Evolutionary conservation across 768 basidiomycete species (phyloP), one percentile per base, ranked within the genome.

Genomic region (Mycena floridula): DNA sequence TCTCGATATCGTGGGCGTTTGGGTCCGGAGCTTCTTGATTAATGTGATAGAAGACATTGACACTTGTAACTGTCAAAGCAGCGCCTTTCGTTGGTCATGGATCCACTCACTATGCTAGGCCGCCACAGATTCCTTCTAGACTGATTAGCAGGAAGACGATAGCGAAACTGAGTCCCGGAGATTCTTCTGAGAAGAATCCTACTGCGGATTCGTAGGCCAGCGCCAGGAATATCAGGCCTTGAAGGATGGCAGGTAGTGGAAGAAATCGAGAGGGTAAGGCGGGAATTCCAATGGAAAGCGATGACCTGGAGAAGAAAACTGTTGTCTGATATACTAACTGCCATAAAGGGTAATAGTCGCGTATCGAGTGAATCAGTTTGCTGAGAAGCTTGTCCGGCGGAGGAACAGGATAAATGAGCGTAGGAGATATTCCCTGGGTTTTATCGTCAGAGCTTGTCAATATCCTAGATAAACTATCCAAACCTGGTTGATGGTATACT

Each of bases 311-410:
- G 47, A 97, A 59, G 67, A 97, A 96, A 37, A 96, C 94, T 32
- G 89, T 89, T 18, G 88, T 79, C 70, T 89, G 89, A 56, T 92
- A 92, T 23, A 91, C 79, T 28, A 92, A 77, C 81, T 91, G 89
- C 89, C 92, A 96, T 30, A 95, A 75, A 2, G 93, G 93, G 64
- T 97, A 97, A 59, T 93, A 98, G 57, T 97, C 95, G 27, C 91
- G 75, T 16, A 92, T 72, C 1, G 79, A 82, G 54, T 88, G 81
- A 45, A 98, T 89, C 47, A 97, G 74, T 57, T 74, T 78, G 57
- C 82, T 78, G 40, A 95, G 70, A 11, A 90, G 70, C 4, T 67
- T 64, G 6, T 78, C 74, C 1, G 70, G 58, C 0, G 76, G 71
- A 0, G 94, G 93, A 9, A 95, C 75, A 5, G 90, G 83, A 59